These are phyloP conservation scores for Xylariaceae sp. DNA, from an alignment of 2,329 filamentous ascomycete species.

Conservation along the genomic window DNA sequence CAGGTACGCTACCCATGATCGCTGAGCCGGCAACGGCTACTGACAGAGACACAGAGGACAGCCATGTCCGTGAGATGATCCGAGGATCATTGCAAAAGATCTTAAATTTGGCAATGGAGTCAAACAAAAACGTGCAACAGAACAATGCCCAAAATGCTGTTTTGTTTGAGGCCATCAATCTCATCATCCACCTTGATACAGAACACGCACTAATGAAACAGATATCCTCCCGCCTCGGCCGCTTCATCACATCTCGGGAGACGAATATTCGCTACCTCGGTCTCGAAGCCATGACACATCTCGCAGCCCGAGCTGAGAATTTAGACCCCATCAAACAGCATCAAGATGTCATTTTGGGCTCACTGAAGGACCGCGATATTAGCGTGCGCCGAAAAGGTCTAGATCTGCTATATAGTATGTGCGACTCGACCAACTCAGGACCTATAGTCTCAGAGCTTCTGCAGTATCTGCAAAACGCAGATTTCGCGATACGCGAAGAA, in stretches of 20 bases:
- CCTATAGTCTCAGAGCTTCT: constrained; percentile 91
- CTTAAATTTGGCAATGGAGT: constrained; percentile 84
- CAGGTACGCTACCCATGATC: constrained; percentile 55
- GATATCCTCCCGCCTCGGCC: constrained; percentile 83
- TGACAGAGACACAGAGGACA: constrained; percentile 64
- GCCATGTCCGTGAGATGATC: constrained; percentile 85
- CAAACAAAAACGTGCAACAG: constrained; percentile 97
- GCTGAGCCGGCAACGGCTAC: constrained; percentile 4
- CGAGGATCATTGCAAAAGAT: constrained; percentile 89
- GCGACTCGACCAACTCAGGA: constrained; percentile 89
- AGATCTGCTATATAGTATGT: constrained; percentile 99
- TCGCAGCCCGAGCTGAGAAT: constrained; percentile 89
- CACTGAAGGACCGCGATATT: constrained; percentile 91
- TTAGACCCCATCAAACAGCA: constrained; percentile 97
- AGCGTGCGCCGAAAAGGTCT: constrained; percentile 94
- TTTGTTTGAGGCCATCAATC: constrained; percentile 95
- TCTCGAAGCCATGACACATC: constrained; percentile 95
- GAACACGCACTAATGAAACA: constrained; percentile 94
- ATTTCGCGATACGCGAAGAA: constrained; percentile 96
- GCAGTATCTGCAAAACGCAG: constrained; percentile 90
- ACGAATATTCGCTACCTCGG: constrained; percentile 97
- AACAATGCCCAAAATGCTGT: constrained; percentile 99
- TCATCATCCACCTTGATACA: constrained; percentile 95
- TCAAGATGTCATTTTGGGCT: constrained; percentile 91
- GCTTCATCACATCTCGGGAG: constrained; percentile 94